Base-by-base conservation (phyloP, 352 stramenopile species). In the Phytophthora litchii region DNA sequence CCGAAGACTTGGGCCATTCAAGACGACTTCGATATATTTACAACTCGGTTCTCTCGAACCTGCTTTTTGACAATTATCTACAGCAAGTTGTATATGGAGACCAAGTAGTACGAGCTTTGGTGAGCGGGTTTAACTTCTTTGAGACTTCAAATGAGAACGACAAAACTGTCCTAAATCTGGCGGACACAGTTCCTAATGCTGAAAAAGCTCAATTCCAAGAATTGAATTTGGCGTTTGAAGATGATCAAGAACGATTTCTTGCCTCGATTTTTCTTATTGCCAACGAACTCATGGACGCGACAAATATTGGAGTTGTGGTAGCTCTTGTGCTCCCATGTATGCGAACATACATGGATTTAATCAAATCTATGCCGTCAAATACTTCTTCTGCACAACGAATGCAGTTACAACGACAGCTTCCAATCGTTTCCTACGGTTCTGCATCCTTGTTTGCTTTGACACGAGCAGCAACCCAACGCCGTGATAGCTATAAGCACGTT, bases 231-330 rank as follows among this genome's bases (percentile, higher is more conserved):
- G 72, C 74, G 0, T 86, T 76, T 42, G 63, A 74, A 0, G 78
- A 90, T 37, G 83, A 89, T 45, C 74, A 83, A 27, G 80, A 91
- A 25, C 72, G 82, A 0, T 92, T 92, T 40, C 44, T 94, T 8
- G 70, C 80, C 3, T 83, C 82, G 0, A 88, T 94, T 21, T 87
- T 67, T 25, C 65, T 79, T 11, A 83, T 90, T 19, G 75, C 83
- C 10, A 84, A 70, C 16, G 83, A 92, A 47, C 54, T 92, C 9
- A 77, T 88, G 72, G 65, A 86, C 16, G 36, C 57, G 13, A 43
- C 48, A 12, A 89, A 94, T 38, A 85, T 92, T 20, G 74, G 89
- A 7, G 49, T 77, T 1, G 67, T 92, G 29, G 74, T 92, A 14
- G 25, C 45, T 16, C 67, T 94, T 1, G 69, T 80, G 1, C 53